Evolutionary conservation across 805 yeast genomes (phyloP).

Genomic region (Candida jianshihensis): DNA sequence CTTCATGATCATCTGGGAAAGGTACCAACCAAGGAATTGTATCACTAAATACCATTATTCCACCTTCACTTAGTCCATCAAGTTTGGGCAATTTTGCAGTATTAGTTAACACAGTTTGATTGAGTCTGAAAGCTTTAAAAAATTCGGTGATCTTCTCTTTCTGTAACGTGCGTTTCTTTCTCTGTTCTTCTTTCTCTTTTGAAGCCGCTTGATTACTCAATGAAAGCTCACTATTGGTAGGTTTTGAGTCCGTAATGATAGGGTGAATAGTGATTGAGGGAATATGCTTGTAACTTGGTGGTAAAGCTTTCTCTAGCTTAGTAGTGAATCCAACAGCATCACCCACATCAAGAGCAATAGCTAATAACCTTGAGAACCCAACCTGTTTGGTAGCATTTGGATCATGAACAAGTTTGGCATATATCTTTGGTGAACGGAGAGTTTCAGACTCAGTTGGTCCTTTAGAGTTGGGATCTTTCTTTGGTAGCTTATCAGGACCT

Average conservation of each 20-base stretch:
- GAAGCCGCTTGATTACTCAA: constrained; percentile 16
- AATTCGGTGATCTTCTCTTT: constrained; percentile 19
- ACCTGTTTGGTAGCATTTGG: constrained; percentile 31
- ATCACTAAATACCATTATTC: constrained; percentile 42
- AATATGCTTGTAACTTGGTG: constrained; percentile 24
- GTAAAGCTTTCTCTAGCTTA: constrained; percentile 37
- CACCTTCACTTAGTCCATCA: constrained; percentile 52
- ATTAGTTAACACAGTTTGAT: constrained; percentile 39
- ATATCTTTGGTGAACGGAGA: constrained; percentile 25
- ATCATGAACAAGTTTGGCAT: constrained; percentile 43
- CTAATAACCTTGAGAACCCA: constrained; percentile 46
- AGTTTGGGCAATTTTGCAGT: constrained; percentile 45
- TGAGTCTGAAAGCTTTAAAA: constrained; percentile 10
- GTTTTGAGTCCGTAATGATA: constrained; percentile 31
- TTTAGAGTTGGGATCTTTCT: constrained; percentile 6
- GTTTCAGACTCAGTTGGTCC: constrained; percentile 4
- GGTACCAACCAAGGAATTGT: constrained; percentile 35
- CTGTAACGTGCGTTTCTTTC: constrained; percentile 12
- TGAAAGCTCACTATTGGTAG: constrained; percentile 25
- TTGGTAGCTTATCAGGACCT: constrained; percentile 37
- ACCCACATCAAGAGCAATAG: constrained; percentile 50
- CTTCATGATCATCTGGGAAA: constrained; percentile 23
- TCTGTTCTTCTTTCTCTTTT: constrained; percentile 15
- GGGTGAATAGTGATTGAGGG: constrained; percentile 49
- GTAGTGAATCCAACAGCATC: constrained; percentile 46